Base-by-base conservation (phyloP, 2,329 filamentous ascomycete genomes). In the Exophiala viscosa region DNA sequence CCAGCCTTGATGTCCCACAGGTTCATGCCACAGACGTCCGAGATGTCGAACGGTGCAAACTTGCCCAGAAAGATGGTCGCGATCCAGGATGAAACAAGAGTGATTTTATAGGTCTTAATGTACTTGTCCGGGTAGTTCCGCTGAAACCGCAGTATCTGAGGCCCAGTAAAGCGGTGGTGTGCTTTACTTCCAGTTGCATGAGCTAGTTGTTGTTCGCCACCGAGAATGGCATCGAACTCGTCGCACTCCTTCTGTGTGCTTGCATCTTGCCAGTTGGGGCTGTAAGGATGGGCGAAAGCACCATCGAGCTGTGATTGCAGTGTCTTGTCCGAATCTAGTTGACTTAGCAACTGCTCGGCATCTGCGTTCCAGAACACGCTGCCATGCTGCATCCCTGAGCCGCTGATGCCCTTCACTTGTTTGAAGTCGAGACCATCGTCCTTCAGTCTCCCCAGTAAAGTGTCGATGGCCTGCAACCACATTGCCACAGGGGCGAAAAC, bases 231-330 rank as follows among this genome's bases (percentile, higher is more conserved):
- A 69, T 97, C 91, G 66, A 97, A 97, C 58, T 82, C 78, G 68
- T 96, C 90, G 67, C 91, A 96, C 73, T 99, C 88, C 60, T 78
- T 78, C 73, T 96, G 90, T 1, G 93, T 97, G 72, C 90, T 96
- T 57, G 91, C 87, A 69, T 99, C 93, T 73, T 97, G 93, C 93
- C 93, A 99, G 70, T 97, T 99, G 6, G 93, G 93, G 60, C 89
- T 90, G 73, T 85, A 91, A 3, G 87, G 85, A 69, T 95, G 87
- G 13, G 90, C 87, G 66, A 97, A 88, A 0, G 86, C 87, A 2
- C 72, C 74, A 8, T 75, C 73, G 20, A 97, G 75, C 73, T 95
- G 90, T 55, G 87, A 83, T 45, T 87, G 78, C 42, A 97, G 74
- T 0, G 78, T 73, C 66, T 80, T 81, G 15, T 71, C 71, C 2